Evolutionary conservation across 2,329 filamentous ascomycete species (phyloP), one percentile per base, ranked within the genome.

Genomic region (Apiospora hydei): DNA sequence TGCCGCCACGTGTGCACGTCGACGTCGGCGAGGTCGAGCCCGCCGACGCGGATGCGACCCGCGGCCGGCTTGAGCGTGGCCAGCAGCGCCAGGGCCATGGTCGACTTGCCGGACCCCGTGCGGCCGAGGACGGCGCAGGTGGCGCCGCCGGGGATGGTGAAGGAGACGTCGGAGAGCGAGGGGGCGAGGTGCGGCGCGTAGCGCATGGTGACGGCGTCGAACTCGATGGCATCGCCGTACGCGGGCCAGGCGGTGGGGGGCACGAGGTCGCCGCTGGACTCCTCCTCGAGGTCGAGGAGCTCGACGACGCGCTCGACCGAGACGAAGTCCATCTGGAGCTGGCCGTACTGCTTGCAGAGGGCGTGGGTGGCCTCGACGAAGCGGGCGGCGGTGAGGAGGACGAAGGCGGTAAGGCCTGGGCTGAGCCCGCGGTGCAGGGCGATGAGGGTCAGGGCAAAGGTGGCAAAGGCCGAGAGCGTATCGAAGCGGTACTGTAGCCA

Each of bases 311-410:
- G 90, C 82, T 98, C 95, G 0, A 98, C 93, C 0, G 93, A 95
- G 0, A 97, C 94, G 76, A 97, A 97, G 78, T 97, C 93, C 88
- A 98, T 95, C 80, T 98, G 94, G 1, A 98, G 86, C 78, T 93
- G 90, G 2, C 95, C 95, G 77, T 97, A 97, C 72, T 90, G 89
- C 73, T 90, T 90, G 81, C 95, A 98, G 0, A 97, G 87, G 1
- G 85, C 84, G 77, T 95, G 93, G 0, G 93, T 96, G 10, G 91
- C 88, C 13, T 84, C 81, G 24, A 96, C 93, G 74, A 94, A 92
- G 72, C 88, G 89, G 7, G 88, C 87, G 0, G 93, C 92, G 0
- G 92, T 90, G 0, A 93, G 91, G 4, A 98, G 86, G 0, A 97
- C 92, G 77, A 98, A 98, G 8, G 94, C 95, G 0, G 94, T 92